Percentiles rank a stretch among this genome's conserved stretches.
Evolutionary conservation across 73 alveolate genomes (phyloP).

Genomic region (Paramecium caudatum): DNA sequence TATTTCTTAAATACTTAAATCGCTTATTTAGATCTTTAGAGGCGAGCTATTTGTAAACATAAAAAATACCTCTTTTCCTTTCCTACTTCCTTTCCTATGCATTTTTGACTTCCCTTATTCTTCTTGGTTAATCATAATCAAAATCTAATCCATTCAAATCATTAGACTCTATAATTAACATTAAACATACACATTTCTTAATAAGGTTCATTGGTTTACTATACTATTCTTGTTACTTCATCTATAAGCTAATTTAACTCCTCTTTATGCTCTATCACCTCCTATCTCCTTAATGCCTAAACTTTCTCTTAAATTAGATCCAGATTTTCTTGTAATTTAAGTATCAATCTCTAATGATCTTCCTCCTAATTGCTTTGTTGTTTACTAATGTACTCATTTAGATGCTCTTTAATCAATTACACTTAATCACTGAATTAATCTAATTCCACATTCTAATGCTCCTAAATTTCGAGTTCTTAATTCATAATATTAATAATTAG

Average conservation of each 20-base stretch:
- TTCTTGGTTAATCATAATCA: conserved; percentile 4
- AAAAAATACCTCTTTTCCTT: conserved; percentile 29
- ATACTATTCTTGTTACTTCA: conserved; percentile 44
- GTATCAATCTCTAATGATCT: neutral
- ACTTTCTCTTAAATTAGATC: conserved; percentile 5
- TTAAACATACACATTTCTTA: neutral
- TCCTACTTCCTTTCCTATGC: conserved; percentile 32
- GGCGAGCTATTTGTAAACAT: too few relatives aligned
- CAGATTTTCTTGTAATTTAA: neutral
- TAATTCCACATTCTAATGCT: conserved; percentile 12
- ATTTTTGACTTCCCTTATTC: neutral
- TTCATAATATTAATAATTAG: too few relatives aligned
- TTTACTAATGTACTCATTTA: neutral
- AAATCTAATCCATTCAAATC: conserved; percentile 27
- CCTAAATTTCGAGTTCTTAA: conserved; percentile 24
- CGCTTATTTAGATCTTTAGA: conserved; percentile 58
- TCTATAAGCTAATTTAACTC: conserved; percentile 13
- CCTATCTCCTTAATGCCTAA: neutral
- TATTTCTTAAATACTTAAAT: conserved; percentile 39
- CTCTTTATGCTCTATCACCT: neutral
- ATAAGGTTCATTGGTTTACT: conserved; percentile 28
- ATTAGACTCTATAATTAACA: neutral
- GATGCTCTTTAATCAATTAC: neutral
- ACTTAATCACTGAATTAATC: conserved; percentile 14
- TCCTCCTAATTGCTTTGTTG: neutral